Evolutionary conservation across 2,329 filamentous ascomycete species (phyloP).

Genomic region (Paracoccidioides brasiliensis): DNA sequence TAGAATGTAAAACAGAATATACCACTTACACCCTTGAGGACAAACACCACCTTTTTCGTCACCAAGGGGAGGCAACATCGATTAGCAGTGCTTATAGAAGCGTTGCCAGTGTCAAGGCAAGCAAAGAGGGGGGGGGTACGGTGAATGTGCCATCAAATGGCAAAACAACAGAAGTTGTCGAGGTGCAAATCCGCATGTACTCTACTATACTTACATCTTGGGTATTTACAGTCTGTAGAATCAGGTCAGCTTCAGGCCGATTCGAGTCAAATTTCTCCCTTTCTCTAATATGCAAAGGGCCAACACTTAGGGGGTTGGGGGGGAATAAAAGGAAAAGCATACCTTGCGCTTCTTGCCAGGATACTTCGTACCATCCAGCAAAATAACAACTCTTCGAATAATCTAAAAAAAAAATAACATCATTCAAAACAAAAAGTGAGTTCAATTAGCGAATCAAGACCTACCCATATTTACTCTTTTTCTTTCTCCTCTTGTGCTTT

Average conservation of each 20-base stretch:
- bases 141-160: neutral
- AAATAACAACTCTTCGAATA: neutral
- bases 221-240: constrained; percentile 11
- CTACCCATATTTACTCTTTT: neutral
- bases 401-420: neutral
- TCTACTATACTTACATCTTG: constrained; percentile 9
- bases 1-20: constrained; percentile 1
- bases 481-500: neutral
- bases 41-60: constrained; percentile 7
- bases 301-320: neutral
- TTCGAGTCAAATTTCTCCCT: neutral
- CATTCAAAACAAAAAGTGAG: neutral
- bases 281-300: neutral
- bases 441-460: neutral
- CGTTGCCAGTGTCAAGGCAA: neutral
- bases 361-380: neutral
- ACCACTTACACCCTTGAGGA: constrained; percentile 8
- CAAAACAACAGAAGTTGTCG: neutral
- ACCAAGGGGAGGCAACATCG: neutral
- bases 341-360: neutral
- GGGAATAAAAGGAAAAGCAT: neutral
- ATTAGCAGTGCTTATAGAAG: neutral
- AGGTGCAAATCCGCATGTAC: neutral
- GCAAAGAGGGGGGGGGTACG: neutral
- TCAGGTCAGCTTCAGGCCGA: neutral